Evolutionary conservation across 2,329 filamentous ascomycete genomes (phyloP).

Genomic region (Fusarium buxicola): DNA sequence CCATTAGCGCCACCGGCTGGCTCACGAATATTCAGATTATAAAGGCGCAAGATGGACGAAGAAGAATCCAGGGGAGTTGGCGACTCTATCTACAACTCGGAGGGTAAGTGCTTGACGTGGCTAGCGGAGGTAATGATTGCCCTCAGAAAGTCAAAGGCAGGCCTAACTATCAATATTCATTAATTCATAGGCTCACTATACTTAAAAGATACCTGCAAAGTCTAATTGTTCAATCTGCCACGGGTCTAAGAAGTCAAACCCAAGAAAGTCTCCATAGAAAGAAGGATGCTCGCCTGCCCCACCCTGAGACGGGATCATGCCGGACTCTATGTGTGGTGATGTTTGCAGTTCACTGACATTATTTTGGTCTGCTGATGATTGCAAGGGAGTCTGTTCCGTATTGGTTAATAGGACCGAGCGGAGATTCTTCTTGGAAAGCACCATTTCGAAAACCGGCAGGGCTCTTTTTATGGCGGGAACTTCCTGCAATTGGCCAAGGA

Average conservation of each 20-base stretch:
- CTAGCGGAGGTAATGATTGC: too few species aligned
- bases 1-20: too few species aligned
- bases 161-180: too few species aligned
- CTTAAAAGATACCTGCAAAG: slow-evolving; percentile 1
- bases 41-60: too few species aligned
- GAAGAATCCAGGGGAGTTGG: too few species aligned
- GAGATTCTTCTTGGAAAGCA: slow-evolving; percentile 19
- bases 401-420: neutral
- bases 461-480: slow-evolving; percentile 13
- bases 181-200: too few species aligned
- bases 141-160: too few species aligned
- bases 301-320: neutral
- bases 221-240: slow-evolving; percentile 8
- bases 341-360: neutral
- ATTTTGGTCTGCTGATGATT: neutral
- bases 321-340: neutral
- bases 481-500: slow-evolving; percentile 5
- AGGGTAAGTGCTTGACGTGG: too few species aligned
- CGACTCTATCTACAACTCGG: too few species aligned
- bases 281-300: neutral
- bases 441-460: slow-evolving; percentile 11
- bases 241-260: slow-evolving; percentile 3
- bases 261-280: neutral
- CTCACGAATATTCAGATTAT: too few species aligned
- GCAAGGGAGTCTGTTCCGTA: neutral